Evolutionary conservation across 306 rosid species (phyloP).

Genomic region (Acmispon strigosus): DNA sequence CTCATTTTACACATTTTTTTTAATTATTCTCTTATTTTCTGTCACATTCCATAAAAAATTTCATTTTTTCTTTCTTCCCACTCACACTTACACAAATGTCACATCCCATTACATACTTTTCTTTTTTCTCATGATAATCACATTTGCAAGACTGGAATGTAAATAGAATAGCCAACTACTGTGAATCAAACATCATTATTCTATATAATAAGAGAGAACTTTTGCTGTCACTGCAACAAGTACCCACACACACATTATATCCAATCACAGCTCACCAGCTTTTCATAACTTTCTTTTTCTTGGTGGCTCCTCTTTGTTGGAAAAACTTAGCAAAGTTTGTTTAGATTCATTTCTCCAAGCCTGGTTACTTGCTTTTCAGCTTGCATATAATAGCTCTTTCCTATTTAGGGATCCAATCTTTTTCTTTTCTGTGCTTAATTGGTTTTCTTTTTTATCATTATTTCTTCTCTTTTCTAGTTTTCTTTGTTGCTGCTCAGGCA

Average conservation of each 20-base stretch:
- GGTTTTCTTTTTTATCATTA: not conserved
- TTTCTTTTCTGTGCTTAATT: conserved; percentile 3
- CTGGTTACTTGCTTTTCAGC: conserved; percentile 28
- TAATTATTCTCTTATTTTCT: too few relatives aligned
- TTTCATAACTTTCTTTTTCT: conserved; percentile 21
- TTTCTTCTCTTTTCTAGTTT: conserved; percentile 21
- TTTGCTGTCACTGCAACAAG: conserved; percentile 33
- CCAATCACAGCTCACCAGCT: conserved; percentile 66
- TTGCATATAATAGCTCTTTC: conserved; percentile 15
- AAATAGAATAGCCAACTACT: too few relatives aligned
- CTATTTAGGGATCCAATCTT: conserved; percentile 17
- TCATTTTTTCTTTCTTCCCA: too few relatives aligned
- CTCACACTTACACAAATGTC: too few relatives aligned
- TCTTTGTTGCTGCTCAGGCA: conserved; percentile 23
- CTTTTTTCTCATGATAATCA: too few relatives aligned
- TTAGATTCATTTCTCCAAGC: conserved; percentile 44
- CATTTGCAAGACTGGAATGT: too few relatives aligned
- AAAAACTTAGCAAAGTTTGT: not conserved
- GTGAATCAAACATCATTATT: too few relatives aligned
- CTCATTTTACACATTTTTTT: too few relatives aligned
- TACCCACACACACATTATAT: conserved; percentile 37
- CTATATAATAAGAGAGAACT: conserved; percentile 37
- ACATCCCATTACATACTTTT: too few relatives aligned
- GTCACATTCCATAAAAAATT: too few relatives aligned
- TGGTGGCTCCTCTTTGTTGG: not conserved